Evolutionary conservation across 768 basidiomycete genomes (phyloP).

Genomic region (Collybia sordida): DNA sequence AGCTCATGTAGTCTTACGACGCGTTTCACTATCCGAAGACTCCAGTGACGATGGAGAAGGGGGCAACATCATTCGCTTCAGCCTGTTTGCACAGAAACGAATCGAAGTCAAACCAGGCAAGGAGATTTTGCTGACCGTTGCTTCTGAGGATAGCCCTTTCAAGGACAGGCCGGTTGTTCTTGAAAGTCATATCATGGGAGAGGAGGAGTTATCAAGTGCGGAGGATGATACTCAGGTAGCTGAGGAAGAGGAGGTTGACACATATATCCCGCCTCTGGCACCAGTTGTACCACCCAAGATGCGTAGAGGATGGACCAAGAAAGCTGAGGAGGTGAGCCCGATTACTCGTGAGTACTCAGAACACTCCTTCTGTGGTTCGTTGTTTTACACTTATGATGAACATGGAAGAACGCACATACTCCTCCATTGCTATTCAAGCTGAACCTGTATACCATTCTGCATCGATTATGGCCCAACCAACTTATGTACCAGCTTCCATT

Average conservation of each 20-base stretch:
- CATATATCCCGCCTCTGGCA: constrained; percentile 19
- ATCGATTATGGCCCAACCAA: constrained; percentile 33
- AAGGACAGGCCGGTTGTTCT: constrained; percentile 59
- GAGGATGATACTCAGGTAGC: constrained; percentile 40
- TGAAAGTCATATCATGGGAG: constrained; percentile 46
- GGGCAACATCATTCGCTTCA: constrained; percentile 49
- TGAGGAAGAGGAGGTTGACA: constrained; percentile 35
- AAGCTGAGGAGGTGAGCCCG: constrained; percentile 41
- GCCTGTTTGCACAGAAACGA: constrained; percentile 65
- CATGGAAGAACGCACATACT: constrained; percentile 17
- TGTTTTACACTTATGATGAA: constrained; percentile 5
- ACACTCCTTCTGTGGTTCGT: background rate
- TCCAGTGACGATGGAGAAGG: constrained; percentile 40
- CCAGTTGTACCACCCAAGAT: constrained; percentile 61
- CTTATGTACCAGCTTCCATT: constrained; percentile 14
- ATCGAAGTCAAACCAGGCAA: constrained; percentile 72
- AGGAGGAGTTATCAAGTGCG: constrained; percentile 34
- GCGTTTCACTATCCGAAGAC: constrained; percentile 51
- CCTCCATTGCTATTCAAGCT: constrained; percentile 45
- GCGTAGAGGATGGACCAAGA: constrained; percentile 59
- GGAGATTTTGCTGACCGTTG: constrained; percentile 63
- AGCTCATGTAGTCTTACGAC: constrained; percentile 65
- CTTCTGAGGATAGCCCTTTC: constrained; percentile 49
- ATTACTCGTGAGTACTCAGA: constrained; percentile 33
- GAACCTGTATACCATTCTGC: constrained; percentile 29